Base-by-base conservation (phyloP, 192 early-diverging fungal genomes). In the Entrophospora sp. region DNA sequence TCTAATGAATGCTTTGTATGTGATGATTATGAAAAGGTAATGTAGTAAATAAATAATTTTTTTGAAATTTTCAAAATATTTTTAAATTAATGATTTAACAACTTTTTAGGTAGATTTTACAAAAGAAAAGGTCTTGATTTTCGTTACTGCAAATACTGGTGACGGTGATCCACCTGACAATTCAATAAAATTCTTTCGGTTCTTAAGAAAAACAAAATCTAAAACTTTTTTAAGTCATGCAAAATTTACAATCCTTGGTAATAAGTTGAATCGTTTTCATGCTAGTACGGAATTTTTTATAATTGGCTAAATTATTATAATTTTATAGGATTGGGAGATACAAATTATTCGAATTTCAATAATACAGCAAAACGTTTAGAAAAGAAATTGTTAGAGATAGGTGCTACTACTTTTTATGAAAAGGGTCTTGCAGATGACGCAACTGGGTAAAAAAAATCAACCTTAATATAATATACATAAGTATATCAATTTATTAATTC, bases 141-240 rank as follows among this genome's bases (percentile, higher is more conserved):
- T 95, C 69, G 87, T 97, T 0, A 80, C 88, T 20, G 94, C 93
- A 0, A 96, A 91, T 6, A 97, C 95, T 0, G 95, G 95, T 7
- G 95, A 97, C 70, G 95, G 95, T 32, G 95, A 97, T 71, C 89
- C 92, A 40, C 95, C 95, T 5, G 95, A 97, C 73, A 97, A 97
- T 77, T 81, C 92, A 0, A 82, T 86, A 10, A 91, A 91, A 69
- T 96, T 96, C 72, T 95, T 89, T 86, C 77, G 92, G 5, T 87
- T 81, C 45, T 69, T 95, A 34, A 82, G 92, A 34, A 83, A 85
- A 42, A 78, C 88, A n/a, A 87, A 85, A 53, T 79, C 84, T 6
- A 81, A 81, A 22, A 71, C 75, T 0, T 86, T 82, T 48, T 77
- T 87, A 20, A 69, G 74, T 3, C 75, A 84, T 28, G 70, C 74